Conservation (phyloP, 495 filamentous ascomycete species). For the Penicillium chermesinum region DNA sequence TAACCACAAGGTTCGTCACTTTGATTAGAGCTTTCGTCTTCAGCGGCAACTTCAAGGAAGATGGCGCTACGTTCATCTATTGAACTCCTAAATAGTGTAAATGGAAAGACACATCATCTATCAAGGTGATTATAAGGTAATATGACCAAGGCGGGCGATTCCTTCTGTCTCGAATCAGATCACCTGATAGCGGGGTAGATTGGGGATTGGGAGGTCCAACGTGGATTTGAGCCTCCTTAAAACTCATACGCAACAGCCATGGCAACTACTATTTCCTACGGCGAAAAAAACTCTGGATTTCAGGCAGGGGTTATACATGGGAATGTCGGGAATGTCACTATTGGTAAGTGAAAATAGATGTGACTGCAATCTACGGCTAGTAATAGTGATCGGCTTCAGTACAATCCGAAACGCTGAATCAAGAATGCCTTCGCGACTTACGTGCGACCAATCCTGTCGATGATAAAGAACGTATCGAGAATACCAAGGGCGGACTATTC, state of each 20-base stretch:
- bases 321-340: constrained; percentile 1
- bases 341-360: constrained; percentile 2
- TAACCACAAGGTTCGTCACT: neutral
- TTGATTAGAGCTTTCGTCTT: neutral
- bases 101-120: neutral
- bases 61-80: constrained; percentile 1
- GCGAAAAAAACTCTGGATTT: neutral
- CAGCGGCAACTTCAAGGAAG: neutral
- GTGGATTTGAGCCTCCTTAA: neutral
- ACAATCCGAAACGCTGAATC: constrained; percentile 4
- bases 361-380: no score
- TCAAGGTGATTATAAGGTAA: constrained; percentile 1
- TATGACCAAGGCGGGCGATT: constrained; percentile 1
- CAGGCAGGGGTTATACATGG: neutral
- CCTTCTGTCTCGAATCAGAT: constrained; percentile 4
- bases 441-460: constrained; percentile 32
- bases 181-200: constrained; percentile 5
- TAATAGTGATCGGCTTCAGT: neutral
- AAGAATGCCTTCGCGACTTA: constrained; percentile 8
- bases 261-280: constrained; percentile 2
- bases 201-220: neutral
- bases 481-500: constrained; percentile 29
- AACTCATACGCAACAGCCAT: neutral
- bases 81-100: constrained; percentile 1
- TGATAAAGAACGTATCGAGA: constrained; percentile 29